A percentile compares a stretch with the other conserved stretches of the same genome.
Conservation (phyloP, 2,329 filamentous ascomycete species). For the Cladophialophora exuberans region DNA sequence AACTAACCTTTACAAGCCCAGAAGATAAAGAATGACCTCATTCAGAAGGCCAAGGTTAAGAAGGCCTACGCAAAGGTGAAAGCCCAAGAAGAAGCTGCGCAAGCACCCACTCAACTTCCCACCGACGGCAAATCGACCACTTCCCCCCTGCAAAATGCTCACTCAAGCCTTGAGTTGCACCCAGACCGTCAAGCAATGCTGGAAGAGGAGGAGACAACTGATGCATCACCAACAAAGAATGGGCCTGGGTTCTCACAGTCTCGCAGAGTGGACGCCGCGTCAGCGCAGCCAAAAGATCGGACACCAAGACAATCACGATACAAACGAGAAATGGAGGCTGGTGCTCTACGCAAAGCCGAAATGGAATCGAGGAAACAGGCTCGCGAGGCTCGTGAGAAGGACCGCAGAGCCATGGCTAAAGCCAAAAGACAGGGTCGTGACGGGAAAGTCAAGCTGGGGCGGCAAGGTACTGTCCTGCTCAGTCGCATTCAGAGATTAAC, state of each 20-base stretch:
- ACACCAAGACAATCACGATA: slow-evolving; percentile 55
- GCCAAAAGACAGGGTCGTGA: slow-evolving; percentile 64
- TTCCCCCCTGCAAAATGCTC: slow-evolving; percentile 28
- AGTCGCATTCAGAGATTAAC: slow-evolving; percentile 78
- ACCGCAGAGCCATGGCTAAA: slow-evolving; percentile 66
- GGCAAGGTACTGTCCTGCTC: slow-evolving; percentile 76
- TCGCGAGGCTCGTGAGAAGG: slow-evolving; percentile 63
- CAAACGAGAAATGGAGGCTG: slow-evolving; percentile 70
- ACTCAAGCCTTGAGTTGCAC: slow-evolving; percentile 57
- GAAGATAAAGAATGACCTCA: slow-evolving; percentile 86
- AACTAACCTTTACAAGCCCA: slow-evolving; percentile 58
- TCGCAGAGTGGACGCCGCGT: slow-evolving; percentile 29
- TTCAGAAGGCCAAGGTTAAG: slow-evolving; percentile 90
- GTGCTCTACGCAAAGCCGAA: slow-evolving; percentile 61
- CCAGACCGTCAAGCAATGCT: slow-evolving; percentile 65
- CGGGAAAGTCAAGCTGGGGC: slow-evolving; percentile 77
- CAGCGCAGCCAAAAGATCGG: slow-evolving; percentile 29
- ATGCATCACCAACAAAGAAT: slow-evolving; percentile 17
- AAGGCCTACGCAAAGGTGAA: slow-evolving; percentile 91
- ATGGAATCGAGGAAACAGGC: slow-evolving; percentile 59
- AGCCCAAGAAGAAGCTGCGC: slow-evolving; percentile 55
- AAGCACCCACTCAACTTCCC: slow-evolving; percentile 21
- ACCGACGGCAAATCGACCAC: slow-evolving; percentile 31
- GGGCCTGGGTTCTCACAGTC: slow-evolving; percentile 24
- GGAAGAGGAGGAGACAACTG: slow-evolving; percentile 45